A percentile compares a stretch with the other conserved stretches of the same genome.
Conservation (phyloP, 2,329 filamentous ascomycete genomes). For the Trichoderma sp. region DNA sequence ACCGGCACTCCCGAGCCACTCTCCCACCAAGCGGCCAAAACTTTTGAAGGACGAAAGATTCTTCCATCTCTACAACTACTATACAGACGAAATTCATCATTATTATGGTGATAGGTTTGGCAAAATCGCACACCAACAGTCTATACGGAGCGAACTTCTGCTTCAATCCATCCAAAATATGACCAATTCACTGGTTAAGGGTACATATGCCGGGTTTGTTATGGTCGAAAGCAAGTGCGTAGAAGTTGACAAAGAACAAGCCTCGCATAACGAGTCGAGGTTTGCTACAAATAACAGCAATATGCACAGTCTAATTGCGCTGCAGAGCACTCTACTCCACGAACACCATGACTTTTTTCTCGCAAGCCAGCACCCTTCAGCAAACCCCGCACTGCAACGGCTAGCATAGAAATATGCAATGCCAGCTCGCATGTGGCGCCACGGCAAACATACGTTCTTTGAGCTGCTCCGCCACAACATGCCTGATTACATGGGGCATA, state of each 20-base stretch:
- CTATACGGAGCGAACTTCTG: background rate
- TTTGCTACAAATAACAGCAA: conserved; percentile 12
- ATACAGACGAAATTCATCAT: background rate
- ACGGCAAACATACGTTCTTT: conserved; percentile 84
- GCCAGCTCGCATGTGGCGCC: conserved; percentile 92
- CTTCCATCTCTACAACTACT: background rate
- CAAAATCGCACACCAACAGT: background rate
- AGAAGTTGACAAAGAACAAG: conserved; percentile 70
- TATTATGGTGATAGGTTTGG: background rate
- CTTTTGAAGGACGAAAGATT: background rate
- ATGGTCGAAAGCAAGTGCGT: conserved; percentile 88
- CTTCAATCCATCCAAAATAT: background rate
- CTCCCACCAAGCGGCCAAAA: background rate
- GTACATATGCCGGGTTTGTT: conserved; percentile 76
- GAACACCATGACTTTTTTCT: conserved; percentile 88
- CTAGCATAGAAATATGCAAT: conserved; percentile 83
- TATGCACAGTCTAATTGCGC: conserved; percentile 67
- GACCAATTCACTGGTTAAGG: conserved; percentile 63
- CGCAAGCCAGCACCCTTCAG: conserved; percentile 82
- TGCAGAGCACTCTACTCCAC: conserved; percentile 78
- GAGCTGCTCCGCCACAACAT: conserved; percentile 74
- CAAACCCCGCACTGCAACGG: conserved; percentile 64
- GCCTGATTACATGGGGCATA: conserved; percentile 78
- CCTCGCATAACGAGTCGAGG: conserved; percentile 44
- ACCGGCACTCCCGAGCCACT: background rate